Evolutionary conservation across 2,329 filamentous ascomycete species (phyloP), one percentile per base, ranked within the genome.

Genomic region (Colletotrichum spaethianum): DNA sequence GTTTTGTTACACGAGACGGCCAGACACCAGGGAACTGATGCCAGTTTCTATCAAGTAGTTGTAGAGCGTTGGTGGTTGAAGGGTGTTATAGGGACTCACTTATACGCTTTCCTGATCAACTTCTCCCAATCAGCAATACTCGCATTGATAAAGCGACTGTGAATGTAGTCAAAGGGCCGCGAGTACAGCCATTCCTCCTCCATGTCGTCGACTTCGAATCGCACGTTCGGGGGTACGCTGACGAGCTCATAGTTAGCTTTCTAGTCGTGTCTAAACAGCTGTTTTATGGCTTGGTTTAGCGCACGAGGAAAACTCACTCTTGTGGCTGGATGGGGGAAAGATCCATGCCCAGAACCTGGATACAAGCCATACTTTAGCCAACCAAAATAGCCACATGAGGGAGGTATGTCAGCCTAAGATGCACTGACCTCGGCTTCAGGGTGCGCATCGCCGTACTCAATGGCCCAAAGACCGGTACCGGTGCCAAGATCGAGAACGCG

Each of bases 131-230:
- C 88, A 3, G 82, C 79, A 73, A 91, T 85, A 56, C 85, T 84
- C 57, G 89, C 89, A 3, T 86, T 82, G 75, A 91, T 82, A 73
- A 88, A 83, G 38, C 87, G 85, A 5, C 86, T 86, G 77, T 91
- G 90, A 73, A 92, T 87, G 75, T 87, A 88, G 79, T 91, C 89
- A 76, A 89, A 89, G 52, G 84, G 80, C 4, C 82, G 77, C 1
- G 84, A 83, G 69, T 73, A 78, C 2, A 74, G 74, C 76, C 75
- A 77, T 9, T 75, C 75, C 20, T 76, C 61, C 52, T 79, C 73
- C 0, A 78, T 23, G 67, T 84, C 81, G 56, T 84, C 83, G 42
- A 85, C 77, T 68, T 82, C 77, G 59, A 85, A 84, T 12, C 76
- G 72, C 1, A 83, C 73, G 64, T 83, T 84, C 1, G 79, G 78